Percentiles rank a stretch among this genome's conserved stretches.
Evolutionary conservation across 2,329 filamentous ascomycete species (phyloP).

Genomic region (Beauveria sp.): DNA sequence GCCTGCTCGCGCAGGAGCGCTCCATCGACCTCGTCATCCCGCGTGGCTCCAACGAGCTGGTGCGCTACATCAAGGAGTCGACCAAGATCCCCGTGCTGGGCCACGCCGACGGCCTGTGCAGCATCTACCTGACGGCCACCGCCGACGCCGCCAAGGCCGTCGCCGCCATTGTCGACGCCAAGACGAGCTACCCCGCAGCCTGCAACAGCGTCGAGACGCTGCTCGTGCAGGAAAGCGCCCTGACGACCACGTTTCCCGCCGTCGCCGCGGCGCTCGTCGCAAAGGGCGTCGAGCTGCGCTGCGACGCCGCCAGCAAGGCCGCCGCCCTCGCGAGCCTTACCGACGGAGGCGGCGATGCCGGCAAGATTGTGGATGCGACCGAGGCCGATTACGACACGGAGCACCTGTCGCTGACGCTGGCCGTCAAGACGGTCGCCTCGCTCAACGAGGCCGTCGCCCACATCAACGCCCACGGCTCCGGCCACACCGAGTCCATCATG

Average conservation of each 20-base stretch:
- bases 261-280: constrained; percentile 67
- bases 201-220: constrained; percentile 94
- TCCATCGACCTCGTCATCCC: constrained; percentile 95
- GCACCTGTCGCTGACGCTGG: constrained; percentile 76
- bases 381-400: constrained; percentile 78
- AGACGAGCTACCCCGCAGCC: constrained; percentile 88
- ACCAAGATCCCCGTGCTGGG: constrained; percentile 94
- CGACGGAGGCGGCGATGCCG: constrained; percentile 24
- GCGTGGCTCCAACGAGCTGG: constrained; percentile 81
- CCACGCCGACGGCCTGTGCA: constrained; percentile 90
- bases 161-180: constrained; percentile 79
- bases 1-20: constrained; percentile 76
- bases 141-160: constrained; percentile 66
- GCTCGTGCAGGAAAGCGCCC: constrained; percentile 67
- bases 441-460: constrained; percentile 70
- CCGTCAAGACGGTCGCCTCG: constrained; percentile 68
- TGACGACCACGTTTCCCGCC: constrained; percentile 58
- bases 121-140: constrained; percentile 73
- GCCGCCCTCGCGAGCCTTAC: constrained; percentile 41
- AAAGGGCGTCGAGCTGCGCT: constrained; percentile 75
- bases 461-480: constrained; percentile 86
- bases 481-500: constrained; percentile 89
- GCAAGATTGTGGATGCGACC: constrained; percentile 45
- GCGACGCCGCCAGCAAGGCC: constrained; percentile 62
- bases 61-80: constrained; percentile 79